Base-by-base conservation (phyloP, 1,284 basidiomycete species). In the Irpex lacteus region DNA sequence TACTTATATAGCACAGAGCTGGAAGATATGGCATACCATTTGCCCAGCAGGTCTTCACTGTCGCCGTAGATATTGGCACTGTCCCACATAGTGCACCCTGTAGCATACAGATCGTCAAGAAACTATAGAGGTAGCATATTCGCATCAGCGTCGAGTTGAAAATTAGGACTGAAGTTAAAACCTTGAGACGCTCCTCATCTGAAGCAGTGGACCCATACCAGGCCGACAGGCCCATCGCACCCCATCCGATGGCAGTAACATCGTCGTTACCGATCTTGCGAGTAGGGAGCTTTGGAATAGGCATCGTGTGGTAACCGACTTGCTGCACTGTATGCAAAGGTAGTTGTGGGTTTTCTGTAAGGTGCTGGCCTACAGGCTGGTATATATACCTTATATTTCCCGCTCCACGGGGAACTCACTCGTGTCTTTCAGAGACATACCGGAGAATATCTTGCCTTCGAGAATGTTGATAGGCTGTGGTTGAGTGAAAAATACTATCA, bases 31-130 rank as follows among this genome's bases (percentile, higher is more conserved):
- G 21, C 62, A 13, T 59, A 72, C 73, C 72, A 75, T 61, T 72
- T 70, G 1, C 73, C 74, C 8, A 72, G 60, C 18, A 72, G 54
- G 5, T 69, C 70, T 62, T 72, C 70, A 55, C 61, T 68, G 49
- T 72, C 67, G 8, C 67, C 67, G 64, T 77, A 77, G 5, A 68
- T 53, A 63, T 74, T 68, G 3, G 73, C 72, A 5, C 72, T 74
- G 62, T 76, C 75, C 74, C 74, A 75, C 65, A 69, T 67, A 7
- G 67, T 72, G 53, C 68, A 69, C 18, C 71, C 71, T 15, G 40
- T 53, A 4, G 60, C 71, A 47, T 68, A 70, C 0, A 71, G 21
- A 5, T 47, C 67, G 58, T 73, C 71, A 5, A 73, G 59, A 34
- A 72, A 47, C 70, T 73, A 49, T 37, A 19, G 5, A 13, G 15